Evolutionary conservation across 2,329 filamentous ascomycete species (phyloP).

Genomic region (Ascochyta lentis): DNA sequence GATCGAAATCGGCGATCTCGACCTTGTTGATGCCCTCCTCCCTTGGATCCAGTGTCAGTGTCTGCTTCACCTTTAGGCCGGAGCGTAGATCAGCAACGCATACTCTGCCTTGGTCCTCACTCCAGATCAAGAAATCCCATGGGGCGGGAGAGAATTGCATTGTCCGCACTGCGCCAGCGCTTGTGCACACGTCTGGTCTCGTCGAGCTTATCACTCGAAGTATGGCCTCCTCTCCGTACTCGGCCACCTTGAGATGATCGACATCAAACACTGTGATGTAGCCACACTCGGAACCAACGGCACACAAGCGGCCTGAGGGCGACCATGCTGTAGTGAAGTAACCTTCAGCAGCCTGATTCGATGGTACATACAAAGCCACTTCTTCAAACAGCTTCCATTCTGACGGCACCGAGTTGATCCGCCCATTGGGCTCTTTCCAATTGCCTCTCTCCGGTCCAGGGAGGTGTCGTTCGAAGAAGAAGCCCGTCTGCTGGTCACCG

Average conservation of each 20-base stretch:
- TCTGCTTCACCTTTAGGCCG: conserved; percentile 71
- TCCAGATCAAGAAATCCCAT: conserved; percentile 91
- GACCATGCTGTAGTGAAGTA: conserved; percentile 84
- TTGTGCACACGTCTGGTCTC: conserved; percentile 66
- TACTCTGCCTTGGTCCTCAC: conserved; percentile 81
- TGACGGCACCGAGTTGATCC: conserved; percentile 28
- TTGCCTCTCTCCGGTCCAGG: conserved; percentile 36
- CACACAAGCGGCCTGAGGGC: conserved; percentile 71
- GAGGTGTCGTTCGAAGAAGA: conserved; percentile 73
- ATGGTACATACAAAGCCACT: conserved; percentile 51
- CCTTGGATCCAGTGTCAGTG: conserved; percentile 68
- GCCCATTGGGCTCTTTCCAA: conserved; percentile 31
- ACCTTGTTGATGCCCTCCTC: conserved; percentile 64
- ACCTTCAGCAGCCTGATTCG: conserved; percentile 52
- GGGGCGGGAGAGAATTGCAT: conserved; percentile 92
- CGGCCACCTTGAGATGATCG: conserved; percentile 50
- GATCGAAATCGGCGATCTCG: conserved; percentile 60
- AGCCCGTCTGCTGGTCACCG: conserved; percentile 84
- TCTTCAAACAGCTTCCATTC: conserved; percentile 53
- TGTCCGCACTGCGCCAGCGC: conserved; percentile 79
- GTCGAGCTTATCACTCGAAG: conserved; percentile 81
- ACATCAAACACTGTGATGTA: conserved; percentile 78
- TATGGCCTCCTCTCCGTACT: conserved; percentile 65
- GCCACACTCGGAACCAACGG: conserved; percentile 80
- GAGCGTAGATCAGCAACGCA: conserved; percentile 76